A percentile compares a stretch with the other conserved stretches of the same genome.
phyloP scores from a whole-genome alignment of 805 yeast genomes.

The Candida nitratophila region DNA sequence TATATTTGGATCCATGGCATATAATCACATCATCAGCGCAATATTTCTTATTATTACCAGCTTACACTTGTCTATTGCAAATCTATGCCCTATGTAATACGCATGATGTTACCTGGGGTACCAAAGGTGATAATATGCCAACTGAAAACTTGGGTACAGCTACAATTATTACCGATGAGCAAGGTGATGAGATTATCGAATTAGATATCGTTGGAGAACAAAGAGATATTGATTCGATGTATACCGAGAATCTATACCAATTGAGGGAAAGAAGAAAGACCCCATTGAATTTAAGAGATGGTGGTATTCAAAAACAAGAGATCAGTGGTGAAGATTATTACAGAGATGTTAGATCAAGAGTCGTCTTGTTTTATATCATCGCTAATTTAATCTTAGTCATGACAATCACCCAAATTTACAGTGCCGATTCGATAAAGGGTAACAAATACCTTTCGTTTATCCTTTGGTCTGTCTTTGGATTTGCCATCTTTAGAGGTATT shows the following conservation, averaged over 20 bases:
- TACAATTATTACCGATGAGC: constrained; percentile 69
- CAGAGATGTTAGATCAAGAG: constrained; percentile 89
- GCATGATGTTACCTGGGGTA: constrained; percentile 99
- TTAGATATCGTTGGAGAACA: constrained; percentile 67
- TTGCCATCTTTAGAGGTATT: constrained; percentile 72
- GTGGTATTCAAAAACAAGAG: constrained; percentile 30
- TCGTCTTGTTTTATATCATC: constrained; percentile 92
- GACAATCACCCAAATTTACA: constrained; percentile 81
- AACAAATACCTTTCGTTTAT: constrained; percentile 79
- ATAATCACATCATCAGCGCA: constrained; percentile 80
- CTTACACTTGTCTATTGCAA: constrained; percentile 87
- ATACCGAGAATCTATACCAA: constrained; percentile 66
- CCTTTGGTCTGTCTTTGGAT: constrained; percentile 85
- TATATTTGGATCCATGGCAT: constrained; percentile 97
- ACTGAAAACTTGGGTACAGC: constrained; percentile 72
- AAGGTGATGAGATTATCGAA: constrained; percentile 79
- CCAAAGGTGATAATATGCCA: constrained; percentile 84
- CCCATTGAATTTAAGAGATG: constrained; percentile 41
- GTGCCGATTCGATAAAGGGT: constrained; percentile 53
- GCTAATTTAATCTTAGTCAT: constrained; percentile 74
- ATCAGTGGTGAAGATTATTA: constrained; percentile 74
- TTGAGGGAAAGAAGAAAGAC: constrained; percentile 64
- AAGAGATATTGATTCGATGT: constrained; percentile 74
- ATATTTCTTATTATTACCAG: constrained; percentile 83
- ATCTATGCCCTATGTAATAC: constrained; percentile 97